A percentile compares a stretch with the other conserved stretches of the same genome.
Evolutionary conservation across 2,329 filamentous ascomycete genomes (phyloP).

Genomic region (Albophoma yamanashiensis): DNA sequence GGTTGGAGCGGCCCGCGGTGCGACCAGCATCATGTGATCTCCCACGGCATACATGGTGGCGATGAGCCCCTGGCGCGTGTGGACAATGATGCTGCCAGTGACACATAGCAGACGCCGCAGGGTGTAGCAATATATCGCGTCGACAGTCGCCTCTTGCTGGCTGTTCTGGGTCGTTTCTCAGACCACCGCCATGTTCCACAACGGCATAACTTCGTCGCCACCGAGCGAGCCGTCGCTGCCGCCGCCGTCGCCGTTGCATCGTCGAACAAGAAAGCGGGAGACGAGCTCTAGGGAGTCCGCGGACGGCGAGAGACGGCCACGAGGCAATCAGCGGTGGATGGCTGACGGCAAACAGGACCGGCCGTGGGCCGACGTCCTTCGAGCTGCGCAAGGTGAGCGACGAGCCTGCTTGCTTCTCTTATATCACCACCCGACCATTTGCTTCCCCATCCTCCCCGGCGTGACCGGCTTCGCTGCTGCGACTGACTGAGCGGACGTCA

Average conservation of each 20-base stretch:
- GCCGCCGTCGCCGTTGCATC: too few relatives aligned
- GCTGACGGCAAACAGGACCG: background rate
- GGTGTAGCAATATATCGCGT: background rate
- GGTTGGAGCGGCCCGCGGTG: background rate
- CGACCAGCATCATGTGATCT: background rate
- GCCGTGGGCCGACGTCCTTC: background rate
- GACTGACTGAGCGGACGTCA: background rate
- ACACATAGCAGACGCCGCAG: background rate
- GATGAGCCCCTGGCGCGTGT: background rate
- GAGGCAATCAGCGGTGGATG: background rate
- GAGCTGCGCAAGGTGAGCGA: background rate
- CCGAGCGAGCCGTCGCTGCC: too few relatives aligned
- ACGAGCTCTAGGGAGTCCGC: background rate
- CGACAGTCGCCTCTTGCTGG: background rate
- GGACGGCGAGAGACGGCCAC: background rate
- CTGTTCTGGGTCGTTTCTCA: background rate
- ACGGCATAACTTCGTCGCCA: background rate
- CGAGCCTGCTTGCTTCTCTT: background rate
- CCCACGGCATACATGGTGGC: background rate
- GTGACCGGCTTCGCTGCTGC: background rate
- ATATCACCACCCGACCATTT: background rate
- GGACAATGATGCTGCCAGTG: background rate
- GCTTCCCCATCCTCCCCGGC: background rate
- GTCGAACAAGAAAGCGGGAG: too few relatives aligned
- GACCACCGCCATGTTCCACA: background rate